Percentiles rank a stretch among this genome's conserved stretches.
phyloP scores from a whole-genome alignment of 2,329 filamentous ascomycete genomes.

The Hypoxylon sp. region DNA sequence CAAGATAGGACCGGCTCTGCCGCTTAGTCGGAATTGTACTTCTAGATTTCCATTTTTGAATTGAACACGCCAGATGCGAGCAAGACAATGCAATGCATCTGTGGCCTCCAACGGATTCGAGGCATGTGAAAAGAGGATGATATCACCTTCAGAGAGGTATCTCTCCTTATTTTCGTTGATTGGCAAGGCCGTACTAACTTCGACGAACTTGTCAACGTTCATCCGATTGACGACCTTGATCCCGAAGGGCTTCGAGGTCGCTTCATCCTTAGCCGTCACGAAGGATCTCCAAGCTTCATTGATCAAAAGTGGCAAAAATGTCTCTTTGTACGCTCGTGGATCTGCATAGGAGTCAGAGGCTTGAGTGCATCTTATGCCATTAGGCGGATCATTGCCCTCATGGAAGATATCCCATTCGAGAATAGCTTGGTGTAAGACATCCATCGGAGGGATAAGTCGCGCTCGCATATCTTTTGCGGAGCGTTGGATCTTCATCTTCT shows the following conservation, averaged over 20 bases:
- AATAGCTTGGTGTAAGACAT: slow-evolving; percentile 84
- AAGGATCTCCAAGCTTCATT: slow-evolving; percentile 97
- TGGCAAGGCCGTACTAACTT: slow-evolving; percentile 87
- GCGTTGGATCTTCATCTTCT: slow-evolving; percentile 83
- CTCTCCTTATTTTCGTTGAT: slow-evolving; percentile 77
- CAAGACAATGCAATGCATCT: slow-evolving; percentile 82
- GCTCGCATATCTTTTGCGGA: slow-evolving; percentile 95
- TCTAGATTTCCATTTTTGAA: slow-evolving; percentile 86
- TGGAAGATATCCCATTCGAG: slow-evolving; percentile 97
- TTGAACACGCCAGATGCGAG: slow-evolving; percentile 82
- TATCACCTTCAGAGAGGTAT: slow-evolving; percentile 83
- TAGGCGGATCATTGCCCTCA: slow-evolving; percentile 85
- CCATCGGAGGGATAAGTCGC: slow-evolving; percentile 89
- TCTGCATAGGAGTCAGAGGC: slow-evolving; percentile 84
- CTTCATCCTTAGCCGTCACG: slow-evolving; percentile 89
- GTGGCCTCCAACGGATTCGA: slow-evolving; percentile 75
- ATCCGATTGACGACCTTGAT: slow-evolving; percentile 89
- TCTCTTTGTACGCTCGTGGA: slow-evolving; percentile 83
- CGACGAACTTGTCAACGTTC: slow-evolving; percentile 91
- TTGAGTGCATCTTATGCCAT: slow-evolving; percentile 76
- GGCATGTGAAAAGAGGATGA: slow-evolving; percentile 84
- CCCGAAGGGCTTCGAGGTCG: slow-evolving; percentile 82
- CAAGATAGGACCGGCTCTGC: slow-evolving; percentile 71
- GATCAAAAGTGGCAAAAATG: slow-evolving; percentile 89
- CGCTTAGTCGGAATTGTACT: slow-evolving; percentile 85